Base-by-base conservation (phyloP, 768 basidiomycete genomes). In the Rhizopogon salebrosus region DNA sequence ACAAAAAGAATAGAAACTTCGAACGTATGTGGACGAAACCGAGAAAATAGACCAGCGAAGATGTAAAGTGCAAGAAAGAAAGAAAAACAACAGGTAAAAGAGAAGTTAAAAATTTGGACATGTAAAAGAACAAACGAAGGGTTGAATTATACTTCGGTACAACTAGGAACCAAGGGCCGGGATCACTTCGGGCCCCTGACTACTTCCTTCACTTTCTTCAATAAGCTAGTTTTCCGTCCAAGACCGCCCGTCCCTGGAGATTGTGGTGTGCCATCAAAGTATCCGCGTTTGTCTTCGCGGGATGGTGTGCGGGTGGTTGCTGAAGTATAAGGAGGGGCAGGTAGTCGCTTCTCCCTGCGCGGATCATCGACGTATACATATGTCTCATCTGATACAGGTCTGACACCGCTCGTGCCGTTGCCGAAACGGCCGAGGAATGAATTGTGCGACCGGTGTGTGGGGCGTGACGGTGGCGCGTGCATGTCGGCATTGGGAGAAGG, bases 381-480 rank as follows among this genome's bases (percentile, higher is more conserved):
- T 1, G 79, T 72, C 55, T 89, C 87, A 55, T 71, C 63, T 24
- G 61, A 45, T 50, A 58, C 57, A 20, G 72, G 67, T 20, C 66
- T 56, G 65, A 62, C 65, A 16, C 57, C 59, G 37, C 55, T 62
- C 16, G 55, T 49, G 48, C 67, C 68, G 51, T 65, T 67, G 20
- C 73, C 78, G 55, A 89, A 80, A n/a, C 87, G 80, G 14, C 89
- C 89, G 36, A 90, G 72, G 67, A 89, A 85, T 6, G 87, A 91
- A 62, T 85, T 83, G 59, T 89, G 87, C 24, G 80, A 64, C 41
- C 81, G 80, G 64, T 91, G 87, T 1, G 84, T 84, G n/a, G 82
- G 85, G 11, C 85, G 81, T 13, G 46, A 39, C 46, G 51, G 35
- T 13, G 46, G 37, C 46, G 51, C 31, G 37, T 64, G 57, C 66